A percentile compares a stretch with the other conserved stretches of the same genome.
Evolutionary conservation across 2,329 filamentous ascomycete genomes (phyloP).

Genomic region (Exserohilum turcica): DNA sequence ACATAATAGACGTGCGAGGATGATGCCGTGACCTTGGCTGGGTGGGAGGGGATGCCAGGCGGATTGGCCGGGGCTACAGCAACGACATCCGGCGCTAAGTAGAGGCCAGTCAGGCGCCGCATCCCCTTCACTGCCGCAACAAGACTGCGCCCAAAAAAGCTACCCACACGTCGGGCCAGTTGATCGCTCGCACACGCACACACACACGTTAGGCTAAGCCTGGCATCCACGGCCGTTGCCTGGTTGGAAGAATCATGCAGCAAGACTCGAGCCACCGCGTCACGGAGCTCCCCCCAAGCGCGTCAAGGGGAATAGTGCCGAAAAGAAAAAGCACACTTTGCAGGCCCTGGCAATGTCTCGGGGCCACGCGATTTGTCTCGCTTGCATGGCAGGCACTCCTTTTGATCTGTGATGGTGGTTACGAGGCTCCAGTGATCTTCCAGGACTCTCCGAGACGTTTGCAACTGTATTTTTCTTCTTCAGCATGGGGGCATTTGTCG

Average conservation of each 20-base stretch:
- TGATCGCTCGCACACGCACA: too few relatives aligned
- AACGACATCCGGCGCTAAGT: conserved; percentile 1
- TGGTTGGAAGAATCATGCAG: background rate
- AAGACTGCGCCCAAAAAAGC: background rate
- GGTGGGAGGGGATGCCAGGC: too few relatives aligned
- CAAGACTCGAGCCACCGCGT: background rate
- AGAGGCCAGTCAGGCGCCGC: background rate
- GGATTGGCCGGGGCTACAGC: background rate
- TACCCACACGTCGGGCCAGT: too few relatives aligned
- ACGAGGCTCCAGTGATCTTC: background rate
- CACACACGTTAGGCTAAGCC: background rate
- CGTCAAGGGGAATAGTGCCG: conserved; percentile 1
- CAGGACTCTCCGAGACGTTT: background rate
- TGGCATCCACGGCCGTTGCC: background rate
- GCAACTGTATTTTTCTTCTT: conserved; percentile 14
- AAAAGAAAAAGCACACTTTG: conserved; percentile 4
- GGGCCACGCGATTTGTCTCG: background rate
- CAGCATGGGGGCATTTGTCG: background rate
- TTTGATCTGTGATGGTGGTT: background rate
- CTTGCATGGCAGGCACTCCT: background rate
- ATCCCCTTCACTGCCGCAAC: background rate
- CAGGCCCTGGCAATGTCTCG: background rate
- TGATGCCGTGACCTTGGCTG: too few relatives aligned
- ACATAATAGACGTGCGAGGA: too few relatives aligned
- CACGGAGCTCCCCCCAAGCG: background rate